Percentiles rank a stretch among this genome's conserved stretches.
Evolutionary conservation across 2,329 filamentous ascomycete species (phyloP).

Genomic region (Cyphellophora attinorum): DNA sequence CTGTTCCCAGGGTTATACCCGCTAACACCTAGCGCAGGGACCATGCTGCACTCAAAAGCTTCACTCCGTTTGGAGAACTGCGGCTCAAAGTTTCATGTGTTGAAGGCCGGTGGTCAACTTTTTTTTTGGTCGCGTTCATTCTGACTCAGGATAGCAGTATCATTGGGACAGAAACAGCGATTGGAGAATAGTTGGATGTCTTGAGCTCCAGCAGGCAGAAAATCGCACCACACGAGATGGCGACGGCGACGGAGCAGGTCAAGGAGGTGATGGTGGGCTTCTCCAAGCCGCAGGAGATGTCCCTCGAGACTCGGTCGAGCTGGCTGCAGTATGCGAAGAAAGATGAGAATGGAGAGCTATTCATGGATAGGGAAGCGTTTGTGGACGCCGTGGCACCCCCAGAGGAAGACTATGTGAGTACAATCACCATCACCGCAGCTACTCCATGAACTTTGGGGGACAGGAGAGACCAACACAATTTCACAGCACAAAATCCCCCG

Average conservation of each 20-base stretch:
- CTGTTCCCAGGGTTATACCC: too few species aligned
- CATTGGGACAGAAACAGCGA: background rate
- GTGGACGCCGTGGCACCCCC: conserved; percentile 79
- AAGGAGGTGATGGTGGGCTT: conserved; percentile 70
- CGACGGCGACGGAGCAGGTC: conserved; percentile 56
- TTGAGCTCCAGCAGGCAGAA: background rate
- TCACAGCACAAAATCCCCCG: conserved; percentile 91
- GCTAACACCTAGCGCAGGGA: too few species aligned
- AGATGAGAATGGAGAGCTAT: conserved; percentile 68
- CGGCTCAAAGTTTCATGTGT: too few species aligned
- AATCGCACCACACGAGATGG: conserved; percentile 23
- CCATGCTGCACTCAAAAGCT: too few species aligned
- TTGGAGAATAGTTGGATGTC: background rate
- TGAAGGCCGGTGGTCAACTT: too few species aligned
- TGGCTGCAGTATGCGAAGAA: conserved; percentile 70
- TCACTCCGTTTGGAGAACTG: too few species aligned
- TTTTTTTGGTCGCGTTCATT: too few species aligned
- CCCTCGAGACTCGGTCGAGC: conserved; percentile 62
- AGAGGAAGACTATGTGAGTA: conserved; percentile 81
- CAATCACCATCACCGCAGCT: too few species aligned
- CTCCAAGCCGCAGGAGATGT: conserved; percentile 51
- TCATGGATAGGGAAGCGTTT: conserved; percentile 78
- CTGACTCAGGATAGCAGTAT: background rate
- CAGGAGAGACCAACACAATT: too few species aligned
- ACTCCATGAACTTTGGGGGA: too few species aligned